Evolutionary conservation across 1,284 basidiomycete genomes (phyloP).

Genomic region (Cutaneotrichosporon mucoides): DNA sequence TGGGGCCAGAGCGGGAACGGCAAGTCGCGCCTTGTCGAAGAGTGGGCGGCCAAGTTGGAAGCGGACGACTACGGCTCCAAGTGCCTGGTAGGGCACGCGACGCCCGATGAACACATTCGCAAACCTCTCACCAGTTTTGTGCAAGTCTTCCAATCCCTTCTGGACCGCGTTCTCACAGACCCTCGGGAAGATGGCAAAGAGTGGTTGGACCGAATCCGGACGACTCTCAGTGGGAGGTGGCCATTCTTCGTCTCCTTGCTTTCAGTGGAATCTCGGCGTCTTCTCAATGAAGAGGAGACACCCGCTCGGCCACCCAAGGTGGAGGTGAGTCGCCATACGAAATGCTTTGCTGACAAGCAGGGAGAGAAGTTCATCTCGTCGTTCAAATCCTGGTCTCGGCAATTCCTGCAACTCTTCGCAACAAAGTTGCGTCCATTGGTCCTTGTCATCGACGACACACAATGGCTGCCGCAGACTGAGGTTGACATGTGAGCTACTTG

Average conservation of each 20-base stretch:
- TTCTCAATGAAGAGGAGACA: slow-evolving; percentile 19
- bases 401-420: slow-evolving; percentile 41
- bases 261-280: slow-evolving; percentile 24
- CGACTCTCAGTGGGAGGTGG: slow-evolving; percentile 28
- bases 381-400: slow-evolving; percentile 30
- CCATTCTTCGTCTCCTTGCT: slow-evolving; percentile 34
- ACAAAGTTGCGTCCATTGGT: slow-evolving; percentile 33
- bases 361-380: slow-evolving; percentile 29
- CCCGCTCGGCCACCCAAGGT: slow-evolving; percentile 7
- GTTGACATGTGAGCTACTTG: slow-evolving; percentile 23
- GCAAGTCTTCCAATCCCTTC: slow-evolving; percentile 38
- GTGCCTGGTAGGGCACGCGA: slow-evolving; percentile 31
- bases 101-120: slow-evolving; percentile 34
- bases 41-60: slow-evolving; percentile 31
- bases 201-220: slow-evolving; percentile 31
- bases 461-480: slow-evolving; percentile 40
- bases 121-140: slow-evolving; percentile 39
- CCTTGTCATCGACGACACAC: slow-evolving; percentile 41
- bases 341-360: slow-evolving; percentile 6
- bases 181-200: slow-evolving; percentile 32
- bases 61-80: slow-evolving; percentile 6
- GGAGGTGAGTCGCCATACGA: slow-evolving; percentile 11
- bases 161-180: slow-evolving; percentile 39
- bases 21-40: slow-evolving; percentile 34
- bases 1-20: slow-evolving; percentile 40